These are phyloP conservation scores for Ceratobasidium sp. DNA, from an alignment of 1,284 basidiomycete species.

Conservation along the genomic window DNA sequence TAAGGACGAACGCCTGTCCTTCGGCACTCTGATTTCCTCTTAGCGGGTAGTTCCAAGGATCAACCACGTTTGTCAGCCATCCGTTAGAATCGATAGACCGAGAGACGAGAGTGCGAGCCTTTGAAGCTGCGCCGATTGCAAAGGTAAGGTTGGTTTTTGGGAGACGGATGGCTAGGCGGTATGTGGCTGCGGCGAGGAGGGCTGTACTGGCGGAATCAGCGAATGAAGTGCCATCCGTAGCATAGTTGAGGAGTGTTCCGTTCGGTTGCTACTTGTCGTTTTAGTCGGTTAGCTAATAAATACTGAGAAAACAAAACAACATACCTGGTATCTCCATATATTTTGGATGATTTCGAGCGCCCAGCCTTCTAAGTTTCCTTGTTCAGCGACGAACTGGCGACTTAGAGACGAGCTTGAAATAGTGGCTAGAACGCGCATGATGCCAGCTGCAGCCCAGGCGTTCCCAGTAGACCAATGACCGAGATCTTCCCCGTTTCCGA, in stretches of 20 bases:
- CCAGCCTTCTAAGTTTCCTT: constrained; percentile 76
- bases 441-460: constrained; percentile 88
- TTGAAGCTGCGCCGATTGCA: constrained; percentile 48
- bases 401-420: constrained; percentile 73
- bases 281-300: neutral
- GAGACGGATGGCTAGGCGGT: constrained; percentile 66
- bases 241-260: constrained; percentile 83
- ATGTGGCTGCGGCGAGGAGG: constrained; percentile 82
- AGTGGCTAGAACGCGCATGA: constrained; percentile 84
- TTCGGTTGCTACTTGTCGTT: constrained; percentile 62
- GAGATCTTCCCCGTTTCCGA: constrained; percentile 68
- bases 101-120: constrained; percentile 50
- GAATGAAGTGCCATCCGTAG: constrained; percentile 66
- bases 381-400: constrained; percentile 66
- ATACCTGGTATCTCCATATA: constrained; percentile 40
- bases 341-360: constrained; percentile 56
- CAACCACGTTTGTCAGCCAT: constrained; percentile 78
- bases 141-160: constrained; percentile 40
- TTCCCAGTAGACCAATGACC: constrained; percentile 88
- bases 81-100: constrained; percentile 68
- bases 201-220: constrained; percentile 82
- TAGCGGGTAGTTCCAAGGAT: constrained; percentile 70
- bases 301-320: constrained; percentile 39
- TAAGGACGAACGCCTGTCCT: constrained; percentile 77
- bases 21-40: constrained; percentile 71